phyloP scores from a whole-genome alignment of 73 alveolate genomes.

The Paramecium sexaurelia region DNA sequence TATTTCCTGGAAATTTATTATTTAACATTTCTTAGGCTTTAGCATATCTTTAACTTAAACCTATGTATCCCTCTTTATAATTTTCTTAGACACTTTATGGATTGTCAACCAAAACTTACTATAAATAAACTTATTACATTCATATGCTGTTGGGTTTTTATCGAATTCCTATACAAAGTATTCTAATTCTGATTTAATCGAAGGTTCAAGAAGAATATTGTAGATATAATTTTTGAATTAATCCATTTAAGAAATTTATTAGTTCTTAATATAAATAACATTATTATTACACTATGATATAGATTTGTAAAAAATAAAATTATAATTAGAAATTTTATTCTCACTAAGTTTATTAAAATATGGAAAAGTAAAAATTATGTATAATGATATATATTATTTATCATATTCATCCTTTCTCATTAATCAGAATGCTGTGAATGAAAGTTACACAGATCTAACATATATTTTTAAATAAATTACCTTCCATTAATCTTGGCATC shows the following conservation, averaged over 20 bases:
- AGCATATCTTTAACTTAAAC: background rate
- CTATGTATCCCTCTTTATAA: background rate
- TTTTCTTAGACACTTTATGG: background rate
- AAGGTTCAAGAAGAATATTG: conserved; percentile 4
- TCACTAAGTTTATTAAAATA: background rate
- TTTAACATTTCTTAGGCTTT: background rate
- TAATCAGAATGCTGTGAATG: conserved; percentile 59
- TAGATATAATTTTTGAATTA: background rate
- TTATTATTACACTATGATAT: background rate
- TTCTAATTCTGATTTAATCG: background rate
- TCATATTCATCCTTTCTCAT: background rate
- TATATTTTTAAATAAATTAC: background rate
- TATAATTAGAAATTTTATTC: background rate
- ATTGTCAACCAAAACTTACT: background rate
- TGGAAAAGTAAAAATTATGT: background rate
- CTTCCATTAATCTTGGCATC: conserved; percentile 58
- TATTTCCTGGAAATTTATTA: background rate
- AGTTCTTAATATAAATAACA: background rate
- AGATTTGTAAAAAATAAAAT: background rate
- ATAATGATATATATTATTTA: background rate
- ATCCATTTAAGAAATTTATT: background rate
- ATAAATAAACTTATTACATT: background rate
- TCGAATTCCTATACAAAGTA: background rate
- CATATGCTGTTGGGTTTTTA: background rate
- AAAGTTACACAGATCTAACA: conserved; percentile 53